These are phyloP conservation scores for Petunia secreta DNA, from an alignment of 257 asterid genomes.

Conservation along the genomic window DNA sequence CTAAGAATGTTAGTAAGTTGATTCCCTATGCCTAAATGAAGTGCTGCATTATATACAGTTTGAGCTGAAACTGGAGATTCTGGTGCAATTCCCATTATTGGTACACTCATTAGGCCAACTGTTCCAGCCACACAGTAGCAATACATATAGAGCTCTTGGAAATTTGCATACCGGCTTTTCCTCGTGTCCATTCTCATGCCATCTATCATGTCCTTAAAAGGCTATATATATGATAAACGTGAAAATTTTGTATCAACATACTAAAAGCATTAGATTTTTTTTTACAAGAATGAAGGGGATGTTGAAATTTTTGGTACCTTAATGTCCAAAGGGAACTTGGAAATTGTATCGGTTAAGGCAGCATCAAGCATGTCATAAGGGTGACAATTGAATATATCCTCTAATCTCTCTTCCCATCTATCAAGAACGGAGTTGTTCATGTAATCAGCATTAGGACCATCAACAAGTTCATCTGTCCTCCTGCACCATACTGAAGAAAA, in stretches of 20 bases:
- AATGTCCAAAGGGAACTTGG: slow-evolving; percentile 70
- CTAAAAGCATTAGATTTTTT: neutral
- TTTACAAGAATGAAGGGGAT: neutral
- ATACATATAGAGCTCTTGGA: slow-evolving; percentile 66
- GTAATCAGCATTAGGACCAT: slow-evolving; percentile 71
- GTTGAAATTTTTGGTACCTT: slow-evolving; percentile 45
- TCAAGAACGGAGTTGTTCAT: slow-evolving; percentile 60
- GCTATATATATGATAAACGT: slow-evolving; percentile 39
- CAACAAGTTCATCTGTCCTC: slow-evolving; percentile 85
- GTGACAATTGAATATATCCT: slow-evolving; percentile 64
- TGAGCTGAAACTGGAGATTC: slow-evolving; percentile 60
- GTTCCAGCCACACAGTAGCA: slow-evolving; percentile 90
- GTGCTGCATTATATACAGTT: slow-evolving; percentile 58
- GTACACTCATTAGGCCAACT: slow-evolving; percentile 87
- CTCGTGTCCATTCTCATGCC: slow-evolving; percentile 88
- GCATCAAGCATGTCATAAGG: slow-evolving; percentile 84
- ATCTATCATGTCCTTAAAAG: slow-evolving; percentile 87
- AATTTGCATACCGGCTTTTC: slow-evolving; percentile 61
- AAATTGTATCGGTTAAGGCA: slow-evolving; percentile 73
- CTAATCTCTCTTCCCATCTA: slow-evolving; percentile 78
- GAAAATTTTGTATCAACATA: neutral
- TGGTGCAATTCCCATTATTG: slow-evolving; percentile 84
- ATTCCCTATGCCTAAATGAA: slow-evolving; percentile 72
- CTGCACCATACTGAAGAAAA: slow-evolving; percentile 72
- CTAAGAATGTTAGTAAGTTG: slow-evolving; percentile 77